Base-by-base conservation (phyloP, 2,329 filamentous ascomycete genomes). In the Thermothelomyces thermophilus region DNA sequence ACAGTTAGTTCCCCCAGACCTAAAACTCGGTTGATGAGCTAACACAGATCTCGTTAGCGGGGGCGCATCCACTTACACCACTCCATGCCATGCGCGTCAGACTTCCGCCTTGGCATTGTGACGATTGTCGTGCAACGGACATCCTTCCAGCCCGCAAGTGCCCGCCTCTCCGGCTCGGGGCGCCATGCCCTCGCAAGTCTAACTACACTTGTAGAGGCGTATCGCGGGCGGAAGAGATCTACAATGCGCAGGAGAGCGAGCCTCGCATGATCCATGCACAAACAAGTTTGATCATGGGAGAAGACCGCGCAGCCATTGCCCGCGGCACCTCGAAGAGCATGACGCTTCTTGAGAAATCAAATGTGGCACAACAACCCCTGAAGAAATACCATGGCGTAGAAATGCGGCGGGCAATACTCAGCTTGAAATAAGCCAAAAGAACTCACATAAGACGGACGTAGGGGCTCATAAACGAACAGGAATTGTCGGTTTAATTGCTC, bases 91-190 rank as follows among this genome's bases (percentile, higher is more conserved):
- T 51, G 53, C 46, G 17, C 36, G 19, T 13, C 41, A 33, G 24
- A 33, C 24, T 46, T 53, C 53, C 53, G 48, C 24, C 53, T 56
- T 56, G 53, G 50, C 50, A 26, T 28, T 53, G 50, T 37, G 33
- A 51, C 50, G 17, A 22, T 50, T 28, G 43, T 45, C 30, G 31
- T 46, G 39, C 26, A 24, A 31, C 17, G 34, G 31, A 19, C 34
- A 35, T 30, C 20, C 39, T 16, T 47, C 41, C 39, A 34, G 31
- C 36, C 16, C 8, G 2, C 17, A n/a, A n/a, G n/a, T n/a, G n/a
- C n/a, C 28, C 28, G 42, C 46, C 48, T 43, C 50, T 48, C 46
- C 45, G 41, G 42, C 37, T 53, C 48, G 39, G 22, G 41, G 40
- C 39, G 24, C 16, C 17, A 30, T 33, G 42, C 35, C 33, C 30